Evolutionary conservation across 176 grass and related monocot genomes (phyloP).

Genomic region (Aegilops sharonensis): DNA sequence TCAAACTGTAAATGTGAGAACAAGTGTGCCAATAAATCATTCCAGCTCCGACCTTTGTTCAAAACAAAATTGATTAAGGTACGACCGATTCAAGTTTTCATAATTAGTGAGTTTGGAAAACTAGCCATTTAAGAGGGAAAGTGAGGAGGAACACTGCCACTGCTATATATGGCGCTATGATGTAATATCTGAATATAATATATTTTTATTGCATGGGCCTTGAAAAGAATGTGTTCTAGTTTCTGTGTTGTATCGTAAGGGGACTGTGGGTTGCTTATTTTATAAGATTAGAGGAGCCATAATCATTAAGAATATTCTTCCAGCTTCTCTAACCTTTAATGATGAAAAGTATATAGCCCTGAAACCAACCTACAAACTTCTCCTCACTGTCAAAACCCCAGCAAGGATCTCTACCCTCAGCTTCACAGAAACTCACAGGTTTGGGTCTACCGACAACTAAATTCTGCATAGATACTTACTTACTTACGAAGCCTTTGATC

Average conservation of each 20-base stretch:
- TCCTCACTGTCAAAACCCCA: constrained; percentile 97
- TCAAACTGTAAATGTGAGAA: constrained; percentile 72
- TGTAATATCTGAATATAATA: neutral
- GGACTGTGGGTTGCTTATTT: neutral
- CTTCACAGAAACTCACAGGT: constrained; percentile 92
- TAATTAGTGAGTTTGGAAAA: constrained; percentile 5
- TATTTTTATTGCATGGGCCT: neutral
- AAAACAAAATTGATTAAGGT: constrained; percentile 84
- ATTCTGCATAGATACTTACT: constrained; percentile 29
- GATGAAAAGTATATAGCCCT: constrained; percentile 83
- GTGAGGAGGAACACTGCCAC: neutral
- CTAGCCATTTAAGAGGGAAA: neutral
- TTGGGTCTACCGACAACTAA: constrained; percentile 78
- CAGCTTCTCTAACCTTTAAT: constrained; percentile 46
- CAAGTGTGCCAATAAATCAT: constrained; percentile 79
- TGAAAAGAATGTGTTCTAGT: neutral
- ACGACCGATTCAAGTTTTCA: neutral
- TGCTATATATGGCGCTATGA: neutral
- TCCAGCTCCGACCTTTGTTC: constrained; percentile 77
- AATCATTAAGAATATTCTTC: neutral
- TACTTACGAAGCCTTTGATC: too few relatives aligned
- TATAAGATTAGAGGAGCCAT: neutral
- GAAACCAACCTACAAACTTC: constrained; percentile 90
- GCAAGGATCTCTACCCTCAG: constrained; percentile 87
- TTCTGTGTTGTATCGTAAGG: neutral